Evolutionary conservation across 371 early-diverging fungal species (phyloP).

Genomic region (Saksenaea oblongispora): DNA sequence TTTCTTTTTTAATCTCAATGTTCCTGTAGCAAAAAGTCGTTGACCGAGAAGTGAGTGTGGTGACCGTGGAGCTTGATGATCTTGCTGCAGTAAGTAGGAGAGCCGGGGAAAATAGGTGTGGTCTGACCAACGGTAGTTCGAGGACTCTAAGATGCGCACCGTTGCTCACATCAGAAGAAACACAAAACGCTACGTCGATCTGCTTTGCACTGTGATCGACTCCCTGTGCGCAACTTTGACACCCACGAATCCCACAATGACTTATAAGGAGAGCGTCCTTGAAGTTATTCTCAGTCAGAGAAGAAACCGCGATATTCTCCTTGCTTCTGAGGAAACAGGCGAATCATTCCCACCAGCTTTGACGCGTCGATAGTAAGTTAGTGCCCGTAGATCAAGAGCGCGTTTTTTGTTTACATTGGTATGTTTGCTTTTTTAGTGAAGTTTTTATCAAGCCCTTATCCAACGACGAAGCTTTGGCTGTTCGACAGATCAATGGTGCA

Average conservation of each 20-base stretch:
- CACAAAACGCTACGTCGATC: constrained; percentile 81
- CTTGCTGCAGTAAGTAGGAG: constrained; percentile 46
- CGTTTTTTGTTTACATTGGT: neutral
- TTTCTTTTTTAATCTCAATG: neutral
- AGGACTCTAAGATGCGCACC: constrained; percentile 36
- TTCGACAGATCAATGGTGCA: constrained; percentile 86
- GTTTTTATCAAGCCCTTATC: constrained; percentile 83
- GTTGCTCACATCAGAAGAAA: constrained; percentile 75
- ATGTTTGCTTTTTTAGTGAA: constrained; percentile 48
- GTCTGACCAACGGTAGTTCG: constrained; percentile 18
- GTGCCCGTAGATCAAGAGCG: neutral
- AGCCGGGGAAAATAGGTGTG: neutral
- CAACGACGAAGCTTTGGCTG: constrained; percentile 66
- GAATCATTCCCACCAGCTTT: constrained; percentile 77
- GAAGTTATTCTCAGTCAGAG: constrained; percentile 92
- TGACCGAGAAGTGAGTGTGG: constrained; percentile 56
- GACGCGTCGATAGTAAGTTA: constrained; percentile 83
- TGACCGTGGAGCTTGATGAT: constrained; percentile 66
- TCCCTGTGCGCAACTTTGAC: constrained; percentile 43
- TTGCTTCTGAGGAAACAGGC: constrained; percentile 44
- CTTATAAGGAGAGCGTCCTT: constrained; percentile 77
- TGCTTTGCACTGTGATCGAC: constrained; percentile 75
- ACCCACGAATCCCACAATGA: constrained; percentile 67
- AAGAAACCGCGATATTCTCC: constrained; percentile 67
- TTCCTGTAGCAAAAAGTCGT: constrained; percentile 58